Conservation (phyloP, 306 rosid genomes). For the Vigna reflexopilosa region DNA sequence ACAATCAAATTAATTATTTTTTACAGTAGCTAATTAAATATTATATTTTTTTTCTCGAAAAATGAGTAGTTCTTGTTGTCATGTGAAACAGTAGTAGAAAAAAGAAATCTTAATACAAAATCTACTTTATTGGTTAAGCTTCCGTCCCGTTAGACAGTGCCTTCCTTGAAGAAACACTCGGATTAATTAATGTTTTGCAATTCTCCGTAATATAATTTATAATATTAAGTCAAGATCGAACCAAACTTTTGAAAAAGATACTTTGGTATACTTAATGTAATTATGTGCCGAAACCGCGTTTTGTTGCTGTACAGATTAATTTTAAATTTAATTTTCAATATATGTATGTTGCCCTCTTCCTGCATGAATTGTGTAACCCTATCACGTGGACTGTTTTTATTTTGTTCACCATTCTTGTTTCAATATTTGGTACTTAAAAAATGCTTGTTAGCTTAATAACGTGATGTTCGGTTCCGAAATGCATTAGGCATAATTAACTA, state of each 20-base stretch:
- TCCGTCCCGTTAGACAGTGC: not conserved
- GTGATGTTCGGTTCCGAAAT: constrained; percentile 23
- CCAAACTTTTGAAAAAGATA: constrained; percentile 29
- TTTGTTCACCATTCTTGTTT: not conserved
- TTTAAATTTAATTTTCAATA: constrained; percentile 1
- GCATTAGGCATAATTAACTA: not conserved
- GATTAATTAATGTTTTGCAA: not conserved
- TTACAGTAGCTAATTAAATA: too few relatives aligned
- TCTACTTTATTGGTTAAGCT: constrained; percentile 11
- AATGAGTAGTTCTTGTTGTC: too few relatives aligned
- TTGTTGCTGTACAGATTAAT: constrained; percentile 43
- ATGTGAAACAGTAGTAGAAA: too few relatives aligned
- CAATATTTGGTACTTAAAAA: not conserved
- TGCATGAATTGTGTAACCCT: constrained; percentile 28
- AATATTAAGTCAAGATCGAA: constrained; percentile 34
- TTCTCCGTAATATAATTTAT: constrained; percentile 7
- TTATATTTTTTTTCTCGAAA: too few relatives aligned
- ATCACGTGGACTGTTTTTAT: constrained; percentile 51
- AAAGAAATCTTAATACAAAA: too few relatives aligned
- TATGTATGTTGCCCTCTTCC: constrained; percentile 29
- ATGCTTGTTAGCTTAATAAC: not conserved
- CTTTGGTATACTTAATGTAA: constrained; percentile 22
- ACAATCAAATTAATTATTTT: too few relatives aligned
- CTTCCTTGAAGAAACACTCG: constrained; percentile 38
- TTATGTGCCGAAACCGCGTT: constrained; percentile 60